Conservation (phyloP, 148 eudicot genomes). For the Rhododendron molle region DNA sequence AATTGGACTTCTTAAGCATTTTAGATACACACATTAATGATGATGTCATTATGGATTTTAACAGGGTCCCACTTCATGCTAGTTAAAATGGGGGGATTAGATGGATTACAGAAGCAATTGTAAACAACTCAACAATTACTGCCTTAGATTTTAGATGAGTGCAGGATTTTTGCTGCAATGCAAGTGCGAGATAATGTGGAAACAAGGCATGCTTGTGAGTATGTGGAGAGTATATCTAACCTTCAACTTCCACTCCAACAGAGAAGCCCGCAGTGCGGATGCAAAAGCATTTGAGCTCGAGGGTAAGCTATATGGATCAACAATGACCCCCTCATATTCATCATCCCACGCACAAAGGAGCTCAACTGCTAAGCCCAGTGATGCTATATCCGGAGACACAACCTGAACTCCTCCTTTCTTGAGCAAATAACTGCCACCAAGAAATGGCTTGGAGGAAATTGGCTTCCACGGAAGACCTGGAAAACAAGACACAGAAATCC, state of each 20-base stretch:
- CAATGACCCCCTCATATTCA: constrained; percentile 26
- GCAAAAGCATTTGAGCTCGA: constrained; percentile 24
- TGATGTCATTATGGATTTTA: background rate
- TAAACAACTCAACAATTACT: background rate
- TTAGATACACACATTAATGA: background rate
- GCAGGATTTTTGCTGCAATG: background rate
- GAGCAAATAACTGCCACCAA: constrained; percentile 6
- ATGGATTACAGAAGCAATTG: background rate
- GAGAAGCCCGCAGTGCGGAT: constrained; percentile 23
- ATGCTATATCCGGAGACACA: constrained; percentile 9
- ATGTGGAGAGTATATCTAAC: background rate
- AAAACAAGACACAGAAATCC: background rate
- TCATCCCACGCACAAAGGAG: constrained; percentile 23
- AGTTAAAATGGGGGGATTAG: too few relatives aligned
- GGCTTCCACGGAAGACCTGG: constrained; percentile 13
- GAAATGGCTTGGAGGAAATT: constrained; percentile 8
- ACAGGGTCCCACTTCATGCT: too few relatives aligned
- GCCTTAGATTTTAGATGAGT: background rate
- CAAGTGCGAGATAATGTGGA: background rate
- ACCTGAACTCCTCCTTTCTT: constrained; percentile 16
- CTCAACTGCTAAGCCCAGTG: constrained; percentile 10
- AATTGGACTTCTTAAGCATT: background rate
- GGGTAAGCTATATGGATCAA: constrained; percentile 30
- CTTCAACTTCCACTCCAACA: constrained; percentile 30
- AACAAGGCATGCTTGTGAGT: background rate